phyloP scores from a whole-genome alignment of 805 yeast genomes.

The Candida vartiovaarae region DNA sequence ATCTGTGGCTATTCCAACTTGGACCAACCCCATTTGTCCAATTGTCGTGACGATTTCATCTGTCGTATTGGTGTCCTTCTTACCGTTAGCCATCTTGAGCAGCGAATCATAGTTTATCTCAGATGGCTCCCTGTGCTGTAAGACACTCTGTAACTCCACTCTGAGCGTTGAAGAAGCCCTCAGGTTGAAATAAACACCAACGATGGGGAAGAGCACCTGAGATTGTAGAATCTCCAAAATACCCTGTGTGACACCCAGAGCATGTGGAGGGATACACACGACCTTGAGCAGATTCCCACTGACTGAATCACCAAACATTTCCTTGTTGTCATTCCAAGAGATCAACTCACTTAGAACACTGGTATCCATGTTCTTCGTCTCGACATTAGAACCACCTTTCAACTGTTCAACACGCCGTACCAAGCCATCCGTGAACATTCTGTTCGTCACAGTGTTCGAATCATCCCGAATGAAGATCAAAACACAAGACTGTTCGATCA shows the following conservation, averaged over 20 bases:
- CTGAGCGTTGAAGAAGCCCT: slow-evolving; percentile 5
- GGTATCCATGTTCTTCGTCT: slow-evolving; percentile 6
- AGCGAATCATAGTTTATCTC: slow-evolving; percentile 12
- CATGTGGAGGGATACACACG: slow-evolving; percentile 12
- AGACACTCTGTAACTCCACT: slow-evolving; percentile 3
- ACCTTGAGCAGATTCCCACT: slow-evolving; percentile 6
- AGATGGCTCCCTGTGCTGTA: neutral
- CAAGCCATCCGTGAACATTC: slow-evolving; percentile 4
- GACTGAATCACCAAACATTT: too few species aligned
- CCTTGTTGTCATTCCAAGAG: neutral
- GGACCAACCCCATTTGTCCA: slow-evolving; percentile 5
- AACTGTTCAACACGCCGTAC: slow-evolving; percentile 2
- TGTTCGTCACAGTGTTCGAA: slow-evolving; percentile 8
- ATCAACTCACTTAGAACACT: slow-evolving; percentile 1
- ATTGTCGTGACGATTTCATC: slow-evolving; percentile 5
- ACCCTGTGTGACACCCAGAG: slow-evolving; percentile 3
- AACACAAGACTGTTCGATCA: slow-evolving; percentile 2
- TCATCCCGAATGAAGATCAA: slow-evolving; percentile 7
- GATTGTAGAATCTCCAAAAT: slow-evolving; percentile 5
- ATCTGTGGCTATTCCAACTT: neutral
- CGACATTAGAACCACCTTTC: neutral
- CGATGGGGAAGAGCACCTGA: slow-evolving; percentile 1
- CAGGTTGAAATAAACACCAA: slow-evolving; percentile 7
- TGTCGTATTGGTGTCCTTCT: neutral
- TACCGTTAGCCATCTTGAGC: slow-evolving; percentile 9